Evolutionary conservation across 2,329 filamentous ascomycete genomes (phyloP), one percentile per base, ranked within the genome.

Genomic region (Ophiostoma populinum): DNA sequence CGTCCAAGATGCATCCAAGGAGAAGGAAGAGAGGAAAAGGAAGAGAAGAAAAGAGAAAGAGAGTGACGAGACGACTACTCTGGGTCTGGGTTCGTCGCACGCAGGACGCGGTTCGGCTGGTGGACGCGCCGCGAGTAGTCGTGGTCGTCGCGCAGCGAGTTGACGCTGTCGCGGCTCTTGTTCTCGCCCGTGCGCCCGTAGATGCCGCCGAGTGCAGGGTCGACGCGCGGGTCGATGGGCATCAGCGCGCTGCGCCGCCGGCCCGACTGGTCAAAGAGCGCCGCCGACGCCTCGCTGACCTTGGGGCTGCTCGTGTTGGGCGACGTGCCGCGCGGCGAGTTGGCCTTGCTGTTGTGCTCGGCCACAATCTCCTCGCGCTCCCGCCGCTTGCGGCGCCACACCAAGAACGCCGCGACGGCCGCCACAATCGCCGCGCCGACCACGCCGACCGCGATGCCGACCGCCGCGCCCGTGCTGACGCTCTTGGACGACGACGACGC

Each of bases 101-200:
- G 61, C n/a, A 77, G 57, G 7, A 75, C 67, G 46, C 65, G 57
- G 6, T 42, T 39, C 8, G 64, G 61, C 28, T 62, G 55, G 33
- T 65, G 65, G 11, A 76, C 70, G 43, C 62, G 59, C 42, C 72
- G 58, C 25, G 71, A 75, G 47, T 77, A 77, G 44, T 77, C 72
- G 39, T 72, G 69, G 41, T 76, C 69, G 47, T 77, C 72, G 38
- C 66, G 66, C 5, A 77, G 53, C 2, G 71, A 75, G 44, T 68
- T 68, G 47, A 77, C 55, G 47, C 70, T 76, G 49, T 76, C 71
- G 41, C 64, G 63, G 45, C 70, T 75, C 49, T 65, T 66, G 45
- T 63, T 72, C 18, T 59, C 57, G 30, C 19, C 30, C 29, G 55
- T 55, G 13, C 65, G 59, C 28, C 57, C 55, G 48, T 75, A 76